Conservation (phyloP, 2,329 filamentous ascomycete species). For the Metarhizium rileyi region DNA sequence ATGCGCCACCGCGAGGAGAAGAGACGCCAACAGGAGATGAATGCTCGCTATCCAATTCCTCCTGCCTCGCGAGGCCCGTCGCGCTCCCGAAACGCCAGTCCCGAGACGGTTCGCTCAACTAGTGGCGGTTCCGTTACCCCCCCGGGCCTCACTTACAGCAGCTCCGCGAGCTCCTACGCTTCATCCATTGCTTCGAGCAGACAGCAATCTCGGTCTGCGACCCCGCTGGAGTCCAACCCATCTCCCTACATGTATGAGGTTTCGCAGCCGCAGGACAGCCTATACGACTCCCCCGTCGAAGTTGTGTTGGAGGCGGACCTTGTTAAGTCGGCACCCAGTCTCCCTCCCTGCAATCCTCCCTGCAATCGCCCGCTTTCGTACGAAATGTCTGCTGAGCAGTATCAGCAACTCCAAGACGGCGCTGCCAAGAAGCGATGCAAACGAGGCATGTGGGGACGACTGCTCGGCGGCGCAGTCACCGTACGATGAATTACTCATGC, state of each 20-base stretch:
- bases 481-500: slow-evolving; percentile 21
- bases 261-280: slow-evolving; percentile 23
- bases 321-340: slow-evolving; percentile 22
- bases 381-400: slow-evolving; percentile 44
- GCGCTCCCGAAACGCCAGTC: slow-evolving; percentile 29
- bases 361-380: slow-evolving; percentile 37
- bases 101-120: slow-evolving; percentile 29
- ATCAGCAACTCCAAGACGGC: slow-evolving; percentile 38
- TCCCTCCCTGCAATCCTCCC: slow-evolving; percentile 12
- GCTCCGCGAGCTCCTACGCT: slow-evolving; percentile 40
- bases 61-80: slow-evolving; percentile 35
- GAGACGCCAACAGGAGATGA: slow-evolving; percentile 27
- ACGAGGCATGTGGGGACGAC: slow-evolving; percentile 43
- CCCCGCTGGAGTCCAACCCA: slow-evolving; percentile 36
- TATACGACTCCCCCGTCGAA: slow-evolving; percentile 41
- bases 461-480: slow-evolving; percentile 37
- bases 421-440: slow-evolving; percentile 38
- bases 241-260: slow-evolving; percentile 32
- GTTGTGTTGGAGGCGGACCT: slow-evolving; percentile 31
- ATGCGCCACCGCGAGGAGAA: slow-evolving; percentile 39
- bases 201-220: slow-evolving; percentile 41
- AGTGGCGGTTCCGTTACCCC: slow-evolving; percentile 31
- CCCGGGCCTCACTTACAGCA: slow-evolving; percentile 39
- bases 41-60: slow-evolving; percentile 34
- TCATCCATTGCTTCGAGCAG: slow-evolving; percentile 38